phyloP scores from a whole-genome alignment of 2,329 filamentous ascomycete species.

The Aspergillus ibericus region DNA sequence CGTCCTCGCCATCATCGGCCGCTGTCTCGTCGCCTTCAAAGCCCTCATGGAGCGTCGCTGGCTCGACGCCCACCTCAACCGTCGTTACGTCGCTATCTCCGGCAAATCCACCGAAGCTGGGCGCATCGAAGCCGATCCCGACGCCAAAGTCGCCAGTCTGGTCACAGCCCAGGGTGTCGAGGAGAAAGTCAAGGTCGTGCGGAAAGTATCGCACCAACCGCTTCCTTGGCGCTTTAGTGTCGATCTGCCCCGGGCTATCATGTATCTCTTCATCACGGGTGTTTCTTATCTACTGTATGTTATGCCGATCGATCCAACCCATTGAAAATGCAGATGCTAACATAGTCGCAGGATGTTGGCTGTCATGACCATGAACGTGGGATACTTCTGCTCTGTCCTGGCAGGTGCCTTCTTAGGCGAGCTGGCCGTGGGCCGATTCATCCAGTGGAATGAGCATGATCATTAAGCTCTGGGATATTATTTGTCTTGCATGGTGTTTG shows the following conservation, averaged over 20 bases:
- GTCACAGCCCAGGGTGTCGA: constrained; percentile 74
- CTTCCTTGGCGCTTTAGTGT: constrained; percentile 80
- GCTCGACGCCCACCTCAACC: constrained; percentile 68
- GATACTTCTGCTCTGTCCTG: constrained; percentile 80
- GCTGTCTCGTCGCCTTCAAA: constrained; percentile 71
- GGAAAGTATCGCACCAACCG: constrained; percentile 51
- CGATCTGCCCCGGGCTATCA: constrained; percentile 69
- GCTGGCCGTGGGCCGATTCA: constrained; percentile 72
- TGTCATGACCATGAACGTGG: constrained; percentile 86
- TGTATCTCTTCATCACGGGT: constrained; percentile 72
- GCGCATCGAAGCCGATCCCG: constrained; percentile 58
- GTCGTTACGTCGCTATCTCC: constrained; percentile 74
- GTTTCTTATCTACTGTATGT: constrained; percentile 83
- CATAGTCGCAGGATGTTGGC: constrained; percentile 71
- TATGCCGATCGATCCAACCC: constrained; percentile 49
- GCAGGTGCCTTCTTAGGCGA: constrained; percentile 83
- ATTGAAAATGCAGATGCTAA: too few relatives aligned
- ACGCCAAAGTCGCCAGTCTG: constrained; percentile 65
- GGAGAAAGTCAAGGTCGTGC: constrained; percentile 74
- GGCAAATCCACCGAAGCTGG: constrained; percentile 63
- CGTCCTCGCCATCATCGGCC: constrained; percentile 68
- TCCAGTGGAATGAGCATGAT: constrained; percentile 37
- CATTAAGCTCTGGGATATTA: constrained; percentile 19
- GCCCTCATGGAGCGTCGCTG: constrained; percentile 61
- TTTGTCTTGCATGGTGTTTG: background rate